Evolutionary conservation across 2,329 filamentous ascomycete genomes (phyloP).

Genomic region (Tolypocladium paradoxum): DNA sequence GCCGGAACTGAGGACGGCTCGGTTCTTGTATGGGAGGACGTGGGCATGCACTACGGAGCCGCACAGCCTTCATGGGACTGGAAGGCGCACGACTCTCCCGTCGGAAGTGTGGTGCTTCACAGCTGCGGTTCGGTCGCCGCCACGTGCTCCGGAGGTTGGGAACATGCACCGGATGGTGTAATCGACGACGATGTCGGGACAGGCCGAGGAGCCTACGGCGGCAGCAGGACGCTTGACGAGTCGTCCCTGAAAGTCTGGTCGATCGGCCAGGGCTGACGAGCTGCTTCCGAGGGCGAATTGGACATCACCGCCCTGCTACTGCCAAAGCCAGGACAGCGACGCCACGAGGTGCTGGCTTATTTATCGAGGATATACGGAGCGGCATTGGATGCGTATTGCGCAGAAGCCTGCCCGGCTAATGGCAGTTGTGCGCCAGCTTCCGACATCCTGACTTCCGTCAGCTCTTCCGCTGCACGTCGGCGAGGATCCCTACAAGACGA

Average conservation of each 20-base stretch:
- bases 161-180: constrained; percentile 10
- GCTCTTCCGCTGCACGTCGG: neutral
- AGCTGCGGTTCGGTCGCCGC: constrained; percentile 43
- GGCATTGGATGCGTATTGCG: neutral
- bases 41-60: constrained; percentile 36
- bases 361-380: neutral
- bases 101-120: constrained; percentile 41
- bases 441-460: neutral
- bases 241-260: constrained; percentile 13
- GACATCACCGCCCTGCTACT: too few species aligned
- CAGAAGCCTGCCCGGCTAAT: too few species aligned
- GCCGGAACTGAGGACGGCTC: constrained; percentile 43
- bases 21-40: constrained; percentile 48
- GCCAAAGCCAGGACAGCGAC: too few species aligned
- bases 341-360: too few species aligned
- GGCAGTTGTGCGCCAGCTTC: neutral
- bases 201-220: neutral
- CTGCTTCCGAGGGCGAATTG: too few species aligned
- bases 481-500: neutral
- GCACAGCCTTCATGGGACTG: constrained; percentile 38
- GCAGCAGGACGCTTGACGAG: constrained; percentile 7
- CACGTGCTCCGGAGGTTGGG: constrained; percentile 47
- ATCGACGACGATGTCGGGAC: neutral
- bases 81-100: constrained; percentile 33
- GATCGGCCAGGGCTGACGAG: constrained; percentile 1